Percentiles rank a stretch among this genome's conserved stretches.
phyloP scores from a whole-genome alignment of 805 yeast genomes.

The Suhomyces tanzawaensis region DNA sequence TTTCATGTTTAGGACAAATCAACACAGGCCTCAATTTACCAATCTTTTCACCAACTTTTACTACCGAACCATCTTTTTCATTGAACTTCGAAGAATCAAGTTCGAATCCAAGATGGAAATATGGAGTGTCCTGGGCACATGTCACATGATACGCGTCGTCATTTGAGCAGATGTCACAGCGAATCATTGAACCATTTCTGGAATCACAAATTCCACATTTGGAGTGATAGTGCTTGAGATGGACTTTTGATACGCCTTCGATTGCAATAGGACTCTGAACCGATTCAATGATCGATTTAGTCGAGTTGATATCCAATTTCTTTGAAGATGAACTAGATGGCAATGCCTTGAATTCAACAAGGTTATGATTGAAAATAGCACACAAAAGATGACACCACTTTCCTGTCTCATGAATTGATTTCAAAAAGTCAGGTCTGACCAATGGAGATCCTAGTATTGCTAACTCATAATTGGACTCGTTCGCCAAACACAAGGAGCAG shows the following conservation, averaged over 20 bases:
- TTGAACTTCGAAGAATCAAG: conserved; percentile 20
- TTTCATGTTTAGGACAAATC: conserved; percentile 41
- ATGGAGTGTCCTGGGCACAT: conserved; percentile 52
- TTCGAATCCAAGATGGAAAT: conserved; percentile 55
- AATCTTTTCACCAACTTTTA: conserved; percentile 21
- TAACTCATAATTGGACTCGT: conserved; percentile 48
- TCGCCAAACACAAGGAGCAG: conserved; percentile 64
- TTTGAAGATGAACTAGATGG: background rate
- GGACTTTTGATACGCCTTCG: conserved; percentile 27
- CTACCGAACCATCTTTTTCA: conserved; percentile 11
- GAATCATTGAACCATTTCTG: conserved; percentile 48
- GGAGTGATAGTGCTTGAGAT: conserved; percentile 24
- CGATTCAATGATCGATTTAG: conserved; percentile 13
- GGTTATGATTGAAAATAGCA: conserved; percentile 52
- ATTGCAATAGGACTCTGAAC: conserved; percentile 20
- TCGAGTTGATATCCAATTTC: conserved; percentile 31
- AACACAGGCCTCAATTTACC: conserved; percentile 47
- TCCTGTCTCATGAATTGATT: conserved; percentile 58
- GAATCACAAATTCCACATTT: conserved; percentile 47
- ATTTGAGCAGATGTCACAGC: conserved; percentile 46
- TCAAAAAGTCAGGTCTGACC: conserved; percentile 61
- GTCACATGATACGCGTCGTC: conserved; percentile 45
- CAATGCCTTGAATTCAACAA: conserved; percentile 18
- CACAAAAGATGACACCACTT: conserved; percentile 80
- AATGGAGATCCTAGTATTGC: conserved; percentile 39